Conservation (phyloP, 2,329 filamentous ascomycete species). For the Pseudogymnoascus verrucosus region DNA sequence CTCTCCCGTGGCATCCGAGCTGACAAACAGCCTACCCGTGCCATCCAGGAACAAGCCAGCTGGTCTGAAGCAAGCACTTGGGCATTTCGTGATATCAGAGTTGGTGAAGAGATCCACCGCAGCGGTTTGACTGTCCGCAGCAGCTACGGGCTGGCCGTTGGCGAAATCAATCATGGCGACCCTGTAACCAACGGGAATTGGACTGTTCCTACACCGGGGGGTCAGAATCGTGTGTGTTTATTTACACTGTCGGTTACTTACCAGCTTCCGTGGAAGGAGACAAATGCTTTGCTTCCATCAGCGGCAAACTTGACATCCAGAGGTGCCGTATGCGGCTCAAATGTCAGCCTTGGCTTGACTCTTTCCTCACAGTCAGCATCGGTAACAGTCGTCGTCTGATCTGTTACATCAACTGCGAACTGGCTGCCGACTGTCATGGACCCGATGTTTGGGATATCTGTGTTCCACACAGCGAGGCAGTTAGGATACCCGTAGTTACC, state of each 20-base stretch:
- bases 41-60: slow-evolving; percentile 48
- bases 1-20: slow-evolving; percentile 56
- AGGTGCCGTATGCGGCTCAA: slow-evolving; percentile 61
- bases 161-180: slow-evolving; percentile 35
- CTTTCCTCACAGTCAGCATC: slow-evolving; percentile 40
- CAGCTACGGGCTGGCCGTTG: slow-evolving; percentile 34
- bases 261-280: slow-evolving; percentile 69
- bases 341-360: slow-evolving; percentile 47
- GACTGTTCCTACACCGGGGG: slow-evolving; percentile 13
- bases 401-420: slow-evolving; percentile 34
- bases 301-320: slow-evolving; percentile 61
- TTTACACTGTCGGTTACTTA: slow-evolving; percentile 20
- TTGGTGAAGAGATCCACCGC: slow-evolving; percentile 47
- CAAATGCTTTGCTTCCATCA: slow-evolving; percentile 50
- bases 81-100: slow-evolving; percentile 42
- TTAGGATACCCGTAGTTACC: slow-evolving; percentile 63
- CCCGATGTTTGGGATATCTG: slow-evolving; percentile 35
- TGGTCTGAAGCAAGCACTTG: slow-evolving; percentile 51
- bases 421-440: slow-evolving; percentile 40
- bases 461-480: slow-evolving; percentile 61
- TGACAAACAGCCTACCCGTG: slow-evolving; percentile 53
- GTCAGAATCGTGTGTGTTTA: slow-evolving; percentile 15
- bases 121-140: slow-evolving; percentile 37
- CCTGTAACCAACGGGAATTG: slow-evolving; percentile 38
- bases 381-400: slow-evolving; percentile 30